Percentiles rank a stretch among this genome's conserved stretches.
Evolutionary conservation across 2,329 filamentous ascomycete species (phyloP).

Genomic region (Pezicula carpinea): DNA sequence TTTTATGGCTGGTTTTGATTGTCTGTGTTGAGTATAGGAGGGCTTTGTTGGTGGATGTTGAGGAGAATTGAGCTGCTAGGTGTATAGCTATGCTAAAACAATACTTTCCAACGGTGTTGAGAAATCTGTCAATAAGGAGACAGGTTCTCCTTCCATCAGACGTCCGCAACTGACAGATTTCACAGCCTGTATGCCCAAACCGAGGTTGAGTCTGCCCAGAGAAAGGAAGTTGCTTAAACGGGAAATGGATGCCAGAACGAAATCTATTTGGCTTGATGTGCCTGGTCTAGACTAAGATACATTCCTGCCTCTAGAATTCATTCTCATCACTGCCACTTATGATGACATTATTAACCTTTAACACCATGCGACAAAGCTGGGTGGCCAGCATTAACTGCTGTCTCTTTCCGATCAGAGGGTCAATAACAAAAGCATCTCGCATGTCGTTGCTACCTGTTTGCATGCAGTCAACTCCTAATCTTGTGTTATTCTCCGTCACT

Average conservation of each 20-base stretch:
- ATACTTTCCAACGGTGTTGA: too few species aligned
- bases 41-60: too few species aligned
- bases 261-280: constrained; percentile 10
- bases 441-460: constrained; percentile 91
- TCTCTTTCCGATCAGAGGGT: constrained; percentile 95
- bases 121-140: too few species aligned
- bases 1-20: too few species aligned
- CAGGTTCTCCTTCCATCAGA: too few species aligned
- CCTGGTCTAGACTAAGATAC: constrained; percentile 24
- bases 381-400: constrained; percentile 95
- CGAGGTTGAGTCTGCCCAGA: not conserved
- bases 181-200: not conserved
- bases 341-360: constrained; percentile 97
- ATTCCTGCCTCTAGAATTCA: constrained; percentile 61
- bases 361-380: constrained; percentile 95
- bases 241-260: too few species aligned
- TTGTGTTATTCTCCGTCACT: constrained; percentile 75
- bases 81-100: too few species aligned
- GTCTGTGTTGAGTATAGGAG: too few species aligned
- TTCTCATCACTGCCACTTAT: constrained; percentile 82
- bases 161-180: too few species aligned
- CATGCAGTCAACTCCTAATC: constrained; percentile 97
- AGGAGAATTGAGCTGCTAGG: too few species aligned
- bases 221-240: not conserved
- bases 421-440: constrained; percentile 97